phyloP scores from a whole-genome alignment of 1,139 yeast species.

The Geotrichum cucujoidarum region DNA sequence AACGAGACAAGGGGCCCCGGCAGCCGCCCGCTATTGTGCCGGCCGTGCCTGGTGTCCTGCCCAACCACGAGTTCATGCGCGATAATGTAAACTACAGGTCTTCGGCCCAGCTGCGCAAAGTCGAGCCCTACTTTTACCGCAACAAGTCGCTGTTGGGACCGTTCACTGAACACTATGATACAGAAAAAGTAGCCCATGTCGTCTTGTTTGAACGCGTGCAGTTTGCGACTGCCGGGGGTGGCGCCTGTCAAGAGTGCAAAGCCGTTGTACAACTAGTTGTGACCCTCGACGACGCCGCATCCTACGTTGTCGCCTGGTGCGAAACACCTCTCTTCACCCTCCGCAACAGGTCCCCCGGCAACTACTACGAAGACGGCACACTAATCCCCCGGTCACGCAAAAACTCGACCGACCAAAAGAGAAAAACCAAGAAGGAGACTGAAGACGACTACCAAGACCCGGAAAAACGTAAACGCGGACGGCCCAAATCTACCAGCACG shows the following conservation, averaged over 20 bases:
- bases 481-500: not conserved
- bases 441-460: not conserved
- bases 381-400: conserved; percentile 11
- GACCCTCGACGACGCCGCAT: conserved; percentile 14
- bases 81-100: conserved; percentile 18
- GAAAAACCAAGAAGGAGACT: not conserved
- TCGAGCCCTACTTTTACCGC: conserved; percentile 16
- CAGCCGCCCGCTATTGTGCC: conserved; percentile 18
- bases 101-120: conserved; percentile 10
- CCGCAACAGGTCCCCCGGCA: conserved; percentile 18
- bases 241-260: conserved; percentile 17
- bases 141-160: conserved; percentile 14
- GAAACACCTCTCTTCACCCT: conserved; percentile 19
- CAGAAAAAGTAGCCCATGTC: conserved; percentile 18
- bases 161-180: conserved; percentile 16
- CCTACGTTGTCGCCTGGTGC: conserved; percentile 20
- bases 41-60: conserved; percentile 19
- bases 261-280: conserved; percentile 18
- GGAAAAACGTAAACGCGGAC: conserved; percentile 5
- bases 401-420: not conserved
- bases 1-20: conserved; percentile 17
- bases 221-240: conserved; percentile 20
- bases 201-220: conserved; percentile 19
- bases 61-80: conserved; percentile 19
- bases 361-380: conserved; percentile 18